A percentile compares a stretch with the other conserved stretches of the same genome.
These are phyloP conservation scores for Penicillium janthinellum DNA, from an alignment of 2,329 filamentous ascomycete species.

Conservation along the genomic window DNA sequence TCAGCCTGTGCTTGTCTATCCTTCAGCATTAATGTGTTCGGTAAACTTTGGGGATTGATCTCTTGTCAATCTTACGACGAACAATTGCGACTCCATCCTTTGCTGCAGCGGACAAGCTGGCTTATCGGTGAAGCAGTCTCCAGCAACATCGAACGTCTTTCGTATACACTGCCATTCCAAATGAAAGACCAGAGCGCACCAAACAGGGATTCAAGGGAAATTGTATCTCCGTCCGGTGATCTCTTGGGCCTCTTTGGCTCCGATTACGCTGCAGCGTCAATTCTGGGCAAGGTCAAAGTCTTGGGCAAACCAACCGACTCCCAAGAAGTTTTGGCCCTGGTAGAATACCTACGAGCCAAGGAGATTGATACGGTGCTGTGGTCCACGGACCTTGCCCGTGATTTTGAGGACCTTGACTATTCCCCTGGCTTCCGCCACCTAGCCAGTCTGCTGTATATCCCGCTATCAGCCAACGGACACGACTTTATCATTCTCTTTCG, in stretches of 20 bases:
- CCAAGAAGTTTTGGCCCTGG: conserved; percentile 77
- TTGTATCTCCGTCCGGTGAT: conserved; percentile 76
- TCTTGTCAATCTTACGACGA: conserved; percentile 79
- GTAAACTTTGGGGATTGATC: conserved; percentile 82
- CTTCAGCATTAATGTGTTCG: conserved; percentile 83
- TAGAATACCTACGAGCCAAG: conserved; percentile 79
- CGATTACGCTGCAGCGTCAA: conserved; percentile 80
- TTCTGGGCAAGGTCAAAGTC: conserved; percentile 80
- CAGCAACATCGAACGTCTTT: conserved; percentile 80
- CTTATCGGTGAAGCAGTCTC: conserved; percentile 80
- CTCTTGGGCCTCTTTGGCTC: conserved; percentile 79
- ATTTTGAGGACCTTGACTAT: conserved; percentile 81
- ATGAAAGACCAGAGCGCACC: conserved; percentile 77
- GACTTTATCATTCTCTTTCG: conserved; percentile 91
- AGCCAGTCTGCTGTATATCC: conserved; percentile 77
- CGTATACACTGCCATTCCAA: conserved; percentile 78
- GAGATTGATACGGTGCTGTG: conserved; percentile 72
- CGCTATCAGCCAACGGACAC: conserved; percentile 69
- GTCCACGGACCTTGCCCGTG: conserved; percentile 70
- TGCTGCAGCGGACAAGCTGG: conserved; percentile 87
- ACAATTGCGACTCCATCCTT: conserved; percentile 83
- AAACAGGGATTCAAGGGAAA: conserved; percentile 74
- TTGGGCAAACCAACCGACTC: conserved; percentile 72
- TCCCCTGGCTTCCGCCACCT: conserved; percentile 74
- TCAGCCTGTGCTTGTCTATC: conserved; percentile 72